Evolutionary conservation across 768 basidiomycete species (phyloP).

Genomic region (Sporobolomyces phaffii): DNA sequence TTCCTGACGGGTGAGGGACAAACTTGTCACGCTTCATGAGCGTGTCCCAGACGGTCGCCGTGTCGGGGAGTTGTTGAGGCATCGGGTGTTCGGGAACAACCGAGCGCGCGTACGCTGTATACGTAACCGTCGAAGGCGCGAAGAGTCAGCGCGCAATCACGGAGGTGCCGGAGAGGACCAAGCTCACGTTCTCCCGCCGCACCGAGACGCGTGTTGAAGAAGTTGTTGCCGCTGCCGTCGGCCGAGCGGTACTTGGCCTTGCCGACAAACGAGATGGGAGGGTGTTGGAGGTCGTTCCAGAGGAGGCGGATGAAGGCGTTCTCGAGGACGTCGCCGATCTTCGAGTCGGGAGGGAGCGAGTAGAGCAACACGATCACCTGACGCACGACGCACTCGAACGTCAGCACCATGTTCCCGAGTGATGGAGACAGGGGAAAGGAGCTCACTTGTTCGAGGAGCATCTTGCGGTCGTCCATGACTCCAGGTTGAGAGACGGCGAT

Average conservation of each 20-base stretch:
- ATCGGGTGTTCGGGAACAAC: conserved; percentile 17
- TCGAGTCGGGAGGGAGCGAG: conserved; percentile 18
- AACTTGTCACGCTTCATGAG: conserved; percentile 65
- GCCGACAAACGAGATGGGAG: conserved; percentile 28
- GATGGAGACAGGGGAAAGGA: neutral
- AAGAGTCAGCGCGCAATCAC: no score
- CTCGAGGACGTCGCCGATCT: conserved; percentile 8
- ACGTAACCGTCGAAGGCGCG: no score
- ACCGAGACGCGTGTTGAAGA: conserved; percentile 63
- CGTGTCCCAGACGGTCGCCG: conserved; percentile 61
- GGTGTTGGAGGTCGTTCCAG: conserved; percentile 59
- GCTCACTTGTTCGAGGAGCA: conserved; percentile 25
- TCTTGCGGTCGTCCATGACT: conserved; percentile 30
- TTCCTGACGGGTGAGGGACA: conserved; percentile 58
- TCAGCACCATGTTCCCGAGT: neutral
- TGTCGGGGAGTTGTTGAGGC: conserved; percentile 52
- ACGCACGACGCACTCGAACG: neutral
- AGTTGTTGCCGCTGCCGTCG: conserved; percentile 74
- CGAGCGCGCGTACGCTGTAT: conserved; percentile 30
- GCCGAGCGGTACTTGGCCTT: conserved; percentile 54
- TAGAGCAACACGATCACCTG: conserved; percentile 23
- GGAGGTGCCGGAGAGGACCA: no score
- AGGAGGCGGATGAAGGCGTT: conserved; percentile 19
- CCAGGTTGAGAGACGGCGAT: neutral
- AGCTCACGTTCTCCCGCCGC: conserved; percentile 58